Conservation (phyloP, 1,139 yeast species). For the Eremothecium cymbalariae region DNA sequence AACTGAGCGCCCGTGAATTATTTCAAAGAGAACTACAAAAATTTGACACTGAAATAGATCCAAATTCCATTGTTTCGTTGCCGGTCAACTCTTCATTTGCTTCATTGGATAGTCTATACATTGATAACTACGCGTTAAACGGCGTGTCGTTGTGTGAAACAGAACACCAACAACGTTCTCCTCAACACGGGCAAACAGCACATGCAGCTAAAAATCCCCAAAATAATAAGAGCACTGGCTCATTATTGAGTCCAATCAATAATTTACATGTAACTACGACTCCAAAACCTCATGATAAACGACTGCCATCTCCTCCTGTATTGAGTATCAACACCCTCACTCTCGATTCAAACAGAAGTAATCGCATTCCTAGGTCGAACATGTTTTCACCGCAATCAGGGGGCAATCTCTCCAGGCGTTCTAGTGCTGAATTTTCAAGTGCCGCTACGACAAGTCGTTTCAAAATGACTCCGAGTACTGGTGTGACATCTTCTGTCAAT, state of each 20-base stretch:
- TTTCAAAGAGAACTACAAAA: constrained; percentile 20
- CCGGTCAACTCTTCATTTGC: constrained; percentile 72
- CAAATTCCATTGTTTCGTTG: constrained; percentile 26
- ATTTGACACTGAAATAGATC: constrained; percentile 21
- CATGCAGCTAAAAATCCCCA: no score
- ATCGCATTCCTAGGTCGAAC: constrained; percentile 4
- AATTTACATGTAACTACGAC: not conserved
- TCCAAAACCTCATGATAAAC: constrained; percentile 2
- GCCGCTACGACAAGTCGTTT: constrained; percentile 5
- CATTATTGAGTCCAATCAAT: constrained; percentile 1
- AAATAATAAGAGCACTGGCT: not conserved
- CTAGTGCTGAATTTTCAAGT: constrained; percentile 8
- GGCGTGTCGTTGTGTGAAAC: constrained; percentile 11
- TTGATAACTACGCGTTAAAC: constrained; percentile 39
- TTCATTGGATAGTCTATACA: constrained; percentile 64
- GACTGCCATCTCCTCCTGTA: constrained; percentile 2
- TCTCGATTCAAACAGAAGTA: constrained; percentile 4
- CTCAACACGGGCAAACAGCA: no score
- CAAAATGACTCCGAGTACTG: constrained; percentile 4
- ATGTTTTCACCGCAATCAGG: constrained; percentile 5
- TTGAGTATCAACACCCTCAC: constrained; percentile 3
- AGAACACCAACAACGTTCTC: not conserved
- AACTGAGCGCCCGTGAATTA: constrained; percentile 13
- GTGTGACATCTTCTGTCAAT: not conserved
- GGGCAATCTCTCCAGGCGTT: constrained; percentile 3